Evolutionary conservation across 495 filamentous ascomycete genomes (phyloP).

Genomic region (Letharia lupina): DNA sequence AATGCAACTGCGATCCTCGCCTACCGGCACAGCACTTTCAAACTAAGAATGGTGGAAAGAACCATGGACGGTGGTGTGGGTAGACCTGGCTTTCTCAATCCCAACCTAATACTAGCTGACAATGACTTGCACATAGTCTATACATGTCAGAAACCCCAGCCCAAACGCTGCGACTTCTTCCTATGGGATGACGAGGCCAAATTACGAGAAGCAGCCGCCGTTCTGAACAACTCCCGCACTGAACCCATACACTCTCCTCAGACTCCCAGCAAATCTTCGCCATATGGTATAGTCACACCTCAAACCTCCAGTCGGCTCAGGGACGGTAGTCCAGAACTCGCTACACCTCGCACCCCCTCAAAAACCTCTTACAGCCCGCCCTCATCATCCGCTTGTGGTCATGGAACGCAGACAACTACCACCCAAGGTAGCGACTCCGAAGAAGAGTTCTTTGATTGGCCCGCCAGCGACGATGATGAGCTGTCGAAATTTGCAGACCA

Average conservation of each 20-base stretch:
- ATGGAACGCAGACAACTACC: conserved; percentile 17
- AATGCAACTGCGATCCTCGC: conserved; percentile 59
- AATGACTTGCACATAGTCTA: conserved; percentile 41
- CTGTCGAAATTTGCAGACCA: conserved; percentile 20
- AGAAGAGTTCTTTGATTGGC: conserved; percentile 40
- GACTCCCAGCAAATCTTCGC: conserved; percentile 18
- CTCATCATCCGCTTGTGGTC: conserved; percentile 20
- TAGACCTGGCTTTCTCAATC: conserved; percentile 1
- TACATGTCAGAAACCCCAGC: conserved; percentile 49
- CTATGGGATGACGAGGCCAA: conserved; percentile 59
- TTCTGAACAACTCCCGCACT: conserved; percentile 44
- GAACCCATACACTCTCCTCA: conserved; percentile 29
- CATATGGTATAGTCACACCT: conserved; percentile 20
- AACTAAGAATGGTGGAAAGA: conserved; percentile 57
- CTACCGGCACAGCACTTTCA: conserved; percentile 51
- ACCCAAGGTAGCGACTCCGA: conserved; percentile 32
- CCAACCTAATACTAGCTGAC: conserved; percentile 10
- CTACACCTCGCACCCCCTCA: conserved; percentile 28
- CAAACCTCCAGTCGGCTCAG: conserved; percentile 14
- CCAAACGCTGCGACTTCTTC: conserved; percentile 58
- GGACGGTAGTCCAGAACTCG: conserved; percentile 9
- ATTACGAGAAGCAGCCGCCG: conserved; percentile 42
- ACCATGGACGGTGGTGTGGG: conserved; percentile 54
- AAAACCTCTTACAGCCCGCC: conserved; percentile 21
- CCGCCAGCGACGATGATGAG: conserved; percentile 35